Conservation (phyloP, 2,329 filamentous ascomycete genomes). For the Podosphaera fusca region DNA sequence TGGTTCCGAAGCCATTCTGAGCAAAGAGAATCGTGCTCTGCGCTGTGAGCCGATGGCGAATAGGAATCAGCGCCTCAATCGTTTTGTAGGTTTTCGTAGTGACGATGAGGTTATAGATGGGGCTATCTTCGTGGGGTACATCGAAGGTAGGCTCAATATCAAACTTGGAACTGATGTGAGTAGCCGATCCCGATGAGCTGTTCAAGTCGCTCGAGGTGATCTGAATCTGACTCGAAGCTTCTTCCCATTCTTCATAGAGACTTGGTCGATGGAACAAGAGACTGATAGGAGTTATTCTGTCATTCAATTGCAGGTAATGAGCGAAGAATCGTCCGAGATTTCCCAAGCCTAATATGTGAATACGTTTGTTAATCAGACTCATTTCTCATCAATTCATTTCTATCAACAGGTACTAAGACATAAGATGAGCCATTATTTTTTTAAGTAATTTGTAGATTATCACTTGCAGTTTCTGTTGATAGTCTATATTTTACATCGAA, state of each 20-base stretch:
- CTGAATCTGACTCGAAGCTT: constrained; percentile 16
- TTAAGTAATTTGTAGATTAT: too few species aligned
- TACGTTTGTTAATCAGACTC: neutral
- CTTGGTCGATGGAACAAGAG: constrained; percentile 47
- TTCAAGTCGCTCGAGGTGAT: constrained; percentile 9
- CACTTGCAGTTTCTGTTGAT: too few species aligned
- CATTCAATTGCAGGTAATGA: constrained; percentile 33
- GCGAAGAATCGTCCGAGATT: constrained; percentile 66
- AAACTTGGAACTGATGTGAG: constrained; percentile 6
- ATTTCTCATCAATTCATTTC: neutral
- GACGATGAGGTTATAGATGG: constrained; percentile 52
- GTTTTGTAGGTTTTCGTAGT: constrained; percentile 53
- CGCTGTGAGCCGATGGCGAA: constrained; percentile 37
- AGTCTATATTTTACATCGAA: too few species aligned
- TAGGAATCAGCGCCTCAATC: constrained; percentile 30
- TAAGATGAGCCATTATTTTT: too few species aligned
- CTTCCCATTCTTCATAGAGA: constrained; percentile 20
- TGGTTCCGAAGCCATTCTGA: constrained; percentile 67
- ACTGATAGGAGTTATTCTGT: constrained; percentile 41
- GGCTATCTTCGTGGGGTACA: neutral
- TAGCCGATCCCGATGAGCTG: neutral
- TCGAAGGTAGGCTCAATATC: constrained; percentile 6
- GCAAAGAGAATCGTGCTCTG: constrained; percentile 57
- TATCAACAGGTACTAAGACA: too few species aligned
- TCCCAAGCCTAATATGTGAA: constrained; percentile 60